Evolutionary conservation across 148 eudicot genomes (phyloP).

Genomic region (Rhododendron simsii): DNA sequence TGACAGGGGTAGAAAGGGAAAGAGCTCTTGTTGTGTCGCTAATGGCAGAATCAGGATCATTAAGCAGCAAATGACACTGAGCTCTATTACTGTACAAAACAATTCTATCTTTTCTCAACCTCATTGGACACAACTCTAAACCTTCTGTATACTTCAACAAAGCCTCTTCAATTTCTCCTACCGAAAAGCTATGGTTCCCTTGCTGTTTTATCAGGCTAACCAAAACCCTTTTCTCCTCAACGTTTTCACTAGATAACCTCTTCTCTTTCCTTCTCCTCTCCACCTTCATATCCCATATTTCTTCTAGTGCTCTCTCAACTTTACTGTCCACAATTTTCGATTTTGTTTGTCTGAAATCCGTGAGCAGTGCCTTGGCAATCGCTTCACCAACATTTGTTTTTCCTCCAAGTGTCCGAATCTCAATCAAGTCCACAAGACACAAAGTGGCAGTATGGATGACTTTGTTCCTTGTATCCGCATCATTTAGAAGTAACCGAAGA

Average conservation of each 20-base stretch:
- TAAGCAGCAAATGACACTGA: conserved; percentile 58
- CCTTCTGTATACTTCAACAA: conserved; percentile 54
- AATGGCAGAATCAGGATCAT: conserved; percentile 47
- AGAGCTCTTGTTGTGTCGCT: conserved; percentile 78
- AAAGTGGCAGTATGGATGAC: conserved; percentile 39
- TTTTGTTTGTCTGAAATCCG: conserved; percentile 47
- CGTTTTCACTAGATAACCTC: conserved; percentile 37
- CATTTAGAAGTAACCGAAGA: conserved; percentile 61
- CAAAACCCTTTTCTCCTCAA: conserved; percentile 38
- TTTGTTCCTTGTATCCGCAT: conserved; percentile 50
- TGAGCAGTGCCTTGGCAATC: conserved; percentile 46
- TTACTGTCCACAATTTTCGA: conserved; percentile 30
- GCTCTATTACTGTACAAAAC: conserved; percentile 86
- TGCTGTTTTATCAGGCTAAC: conserved; percentile 54
- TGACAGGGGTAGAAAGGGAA: conserved; percentile 43
- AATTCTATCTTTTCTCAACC: conserved; percentile 61
- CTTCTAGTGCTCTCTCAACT: conserved; percentile 39
- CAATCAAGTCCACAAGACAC: conserved; percentile 62
- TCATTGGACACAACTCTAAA: conserved; percentile 60
- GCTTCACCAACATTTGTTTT: conserved; percentile 47
- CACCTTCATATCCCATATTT: conserved; percentile 55
- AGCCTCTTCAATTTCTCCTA: conserved; percentile 57
- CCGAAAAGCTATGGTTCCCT: conserved; percentile 55
- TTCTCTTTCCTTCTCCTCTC: conserved; percentile 53
- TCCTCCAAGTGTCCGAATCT: conserved; percentile 34